A percentile compares a stretch with the other conserved stretches of the same genome.
Evolutionary conservation across 73 alveolate genomes (phyloP).

Genomic region (Effrenium voratum): DNA sequence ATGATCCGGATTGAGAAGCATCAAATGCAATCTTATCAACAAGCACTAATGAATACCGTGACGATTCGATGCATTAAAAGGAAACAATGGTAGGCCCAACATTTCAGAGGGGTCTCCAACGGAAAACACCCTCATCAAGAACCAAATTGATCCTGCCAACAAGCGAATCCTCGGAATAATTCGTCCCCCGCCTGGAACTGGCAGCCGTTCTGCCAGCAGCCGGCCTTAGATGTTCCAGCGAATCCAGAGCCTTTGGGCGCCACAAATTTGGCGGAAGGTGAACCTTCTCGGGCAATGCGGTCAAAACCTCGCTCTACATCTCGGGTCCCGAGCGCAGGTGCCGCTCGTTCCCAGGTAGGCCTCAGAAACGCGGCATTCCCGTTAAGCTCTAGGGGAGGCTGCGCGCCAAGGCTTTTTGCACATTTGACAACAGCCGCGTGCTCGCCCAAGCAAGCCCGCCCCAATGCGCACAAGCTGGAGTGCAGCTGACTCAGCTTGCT

Average conservation of each 20-base stretch:
- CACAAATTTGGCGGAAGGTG: neutral
- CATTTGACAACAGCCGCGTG: too few species aligned
- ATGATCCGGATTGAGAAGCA: neutral
- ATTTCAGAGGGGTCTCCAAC: neutral
- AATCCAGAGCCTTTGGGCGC: neutral
- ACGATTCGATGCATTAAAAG: neutral
- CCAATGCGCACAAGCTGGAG: neutral
- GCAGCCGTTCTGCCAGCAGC: slow-evolving; percentile 40
- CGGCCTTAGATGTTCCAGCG: neutral
- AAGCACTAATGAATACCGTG: neutral
- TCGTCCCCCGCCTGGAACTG: slow-evolving; percentile 4
- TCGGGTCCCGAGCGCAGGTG: neutral
- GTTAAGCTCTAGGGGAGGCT: neutral
- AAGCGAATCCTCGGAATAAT: too few species aligned
- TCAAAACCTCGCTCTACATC: neutral
- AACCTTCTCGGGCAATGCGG: neutral
- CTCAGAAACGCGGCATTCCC: neutral
- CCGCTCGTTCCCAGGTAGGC: slow-evolving; percentile 28
- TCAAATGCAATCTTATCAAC: neutral
- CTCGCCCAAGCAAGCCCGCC: neutral
- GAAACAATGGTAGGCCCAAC: neutral
- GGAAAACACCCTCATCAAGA: neutral
- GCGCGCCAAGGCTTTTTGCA: too few species aligned
- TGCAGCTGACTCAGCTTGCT: neutral
- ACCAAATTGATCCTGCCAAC: too few species aligned